Conservation (phyloP, 805 yeast species). For the Geotrichum ghanense region DNA sequence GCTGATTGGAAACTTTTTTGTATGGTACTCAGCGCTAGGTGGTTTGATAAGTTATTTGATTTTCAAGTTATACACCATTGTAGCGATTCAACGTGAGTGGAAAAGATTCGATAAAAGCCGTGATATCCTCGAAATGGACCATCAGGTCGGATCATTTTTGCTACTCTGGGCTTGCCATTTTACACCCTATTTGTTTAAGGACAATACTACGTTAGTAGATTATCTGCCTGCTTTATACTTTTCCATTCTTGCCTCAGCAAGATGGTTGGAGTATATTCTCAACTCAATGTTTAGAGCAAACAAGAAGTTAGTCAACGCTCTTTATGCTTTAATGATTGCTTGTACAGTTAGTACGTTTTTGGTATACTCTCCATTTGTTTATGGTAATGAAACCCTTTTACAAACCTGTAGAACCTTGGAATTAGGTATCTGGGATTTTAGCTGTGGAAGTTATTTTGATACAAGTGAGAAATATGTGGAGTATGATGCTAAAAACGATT, state of each 20-base stretch:
- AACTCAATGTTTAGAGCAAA: conserved; percentile 8
- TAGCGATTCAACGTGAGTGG: conserved; percentile 11
- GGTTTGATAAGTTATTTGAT: conserved; percentile 5
- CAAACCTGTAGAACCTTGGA: conserved; percentile 31
- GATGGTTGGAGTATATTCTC: conserved; percentile 43
- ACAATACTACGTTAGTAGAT: conserved; percentile 68
- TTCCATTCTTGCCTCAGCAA: conserved; percentile 53
- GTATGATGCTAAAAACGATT: conserved; percentile 3
- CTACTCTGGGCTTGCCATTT: conserved; percentile 66
- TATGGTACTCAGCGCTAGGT: conserved; percentile 8
- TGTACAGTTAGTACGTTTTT: conserved; percentile 36
- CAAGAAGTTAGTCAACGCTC: background rate
- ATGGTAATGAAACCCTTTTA: conserved; percentile 59
- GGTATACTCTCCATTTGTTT: conserved; percentile 47
- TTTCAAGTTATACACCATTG: conserved; percentile 6
- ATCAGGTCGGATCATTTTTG: conserved; percentile 48
- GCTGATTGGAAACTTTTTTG: conserved; percentile 10
- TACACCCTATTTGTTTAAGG: conserved; percentile 64
- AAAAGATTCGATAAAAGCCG: conserved; percentile 2
- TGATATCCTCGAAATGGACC: conserved; percentile 33
- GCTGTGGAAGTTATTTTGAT: conserved; percentile 4
- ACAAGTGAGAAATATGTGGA: conserved; percentile 1
- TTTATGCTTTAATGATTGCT: background rate
- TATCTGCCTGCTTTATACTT: conserved; percentile 77
- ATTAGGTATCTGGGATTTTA: conserved; percentile 3